Evolutionary conservation across 1,139 yeast species (phyloP).

Genomic region (Sugiyamaella japonica): DNA sequence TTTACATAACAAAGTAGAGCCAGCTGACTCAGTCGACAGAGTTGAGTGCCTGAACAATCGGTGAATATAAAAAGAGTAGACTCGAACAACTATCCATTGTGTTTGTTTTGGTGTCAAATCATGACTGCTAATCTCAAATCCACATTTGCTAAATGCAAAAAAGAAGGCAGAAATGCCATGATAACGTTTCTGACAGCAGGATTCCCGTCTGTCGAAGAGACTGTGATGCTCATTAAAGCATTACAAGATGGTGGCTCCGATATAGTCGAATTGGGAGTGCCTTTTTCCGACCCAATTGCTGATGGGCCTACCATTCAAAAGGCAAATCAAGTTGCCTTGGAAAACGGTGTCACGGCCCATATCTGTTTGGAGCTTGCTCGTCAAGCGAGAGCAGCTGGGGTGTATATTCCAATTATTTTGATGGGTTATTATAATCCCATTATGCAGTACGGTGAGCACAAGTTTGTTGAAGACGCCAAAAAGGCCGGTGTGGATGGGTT

Average conservation of each 20-base stretch:
- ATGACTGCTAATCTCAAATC: slow-evolving; percentile 68
- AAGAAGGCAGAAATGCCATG: slow-evolving; percentile 78
- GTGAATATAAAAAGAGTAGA: neutral
- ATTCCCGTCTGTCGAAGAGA: slow-evolving; percentile 82
- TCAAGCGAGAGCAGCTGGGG: slow-evolving; percentile 77
- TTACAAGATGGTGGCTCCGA: slow-evolving; percentile 96
- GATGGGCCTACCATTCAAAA: slow-evolving; percentile 97
- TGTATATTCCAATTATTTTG: slow-evolving; percentile 80
- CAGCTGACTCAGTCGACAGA: neutral
- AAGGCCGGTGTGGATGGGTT: slow-evolving; percentile 94
- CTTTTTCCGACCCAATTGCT: slow-evolving; percentile 98
- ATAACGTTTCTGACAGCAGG: slow-evolving; percentile 95
- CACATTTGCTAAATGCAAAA: slow-evolving; percentile 69
- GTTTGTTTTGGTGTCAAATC: neutral
- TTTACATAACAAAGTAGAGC: neutral
- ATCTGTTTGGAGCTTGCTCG: slow-evolving; percentile 68
- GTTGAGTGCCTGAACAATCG: neutral
- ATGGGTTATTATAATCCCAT: slow-evolving; percentile 99
- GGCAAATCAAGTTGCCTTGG: slow-evolving; percentile 70
- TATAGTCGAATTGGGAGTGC: slow-evolving; percentile 90
- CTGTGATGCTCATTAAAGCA: slow-evolving; percentile 80
- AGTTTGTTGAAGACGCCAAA: slow-evolving; percentile 72
- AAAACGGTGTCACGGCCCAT: slow-evolving; percentile 74
- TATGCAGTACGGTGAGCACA: slow-evolving; percentile 82
- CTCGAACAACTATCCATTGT: neutral